Evolutionary conservation across 306 rosid species (phyloP).

Genomic region (Arachis hypogaea): DNA sequence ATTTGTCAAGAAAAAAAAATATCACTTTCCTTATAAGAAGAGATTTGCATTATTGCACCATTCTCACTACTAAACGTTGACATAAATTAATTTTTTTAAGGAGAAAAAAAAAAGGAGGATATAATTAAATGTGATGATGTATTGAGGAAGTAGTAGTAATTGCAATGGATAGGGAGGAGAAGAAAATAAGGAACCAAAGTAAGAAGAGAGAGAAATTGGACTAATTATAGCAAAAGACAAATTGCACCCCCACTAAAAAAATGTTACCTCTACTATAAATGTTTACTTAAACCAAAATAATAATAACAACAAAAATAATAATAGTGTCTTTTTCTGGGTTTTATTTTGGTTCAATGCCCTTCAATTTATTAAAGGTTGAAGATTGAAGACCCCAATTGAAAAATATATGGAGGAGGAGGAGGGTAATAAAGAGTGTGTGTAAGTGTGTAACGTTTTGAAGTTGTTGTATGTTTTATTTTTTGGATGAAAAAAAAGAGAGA

Average conservation of each 20-base stretch:
- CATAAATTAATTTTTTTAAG: background rate
- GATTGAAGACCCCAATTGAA: background rate
- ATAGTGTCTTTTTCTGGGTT: background rate
- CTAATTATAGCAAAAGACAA: background rate
- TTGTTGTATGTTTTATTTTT: background rate
- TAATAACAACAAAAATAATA: too few species aligned
- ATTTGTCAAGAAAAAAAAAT: background rate
- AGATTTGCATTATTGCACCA: conserved; percentile 30
- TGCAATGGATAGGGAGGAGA: background rate
- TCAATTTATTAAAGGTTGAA: conserved; percentile 22
- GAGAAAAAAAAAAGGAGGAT: background rate
- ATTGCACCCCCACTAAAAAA: conserved; percentile 12
- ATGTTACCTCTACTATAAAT: too few species aligned
- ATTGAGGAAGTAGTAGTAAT: background rate
- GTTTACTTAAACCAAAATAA: too few species aligned
- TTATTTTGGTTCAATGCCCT: conserved; percentile 6
- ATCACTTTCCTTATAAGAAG: conserved; percentile 19
- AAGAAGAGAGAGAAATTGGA: background rate
- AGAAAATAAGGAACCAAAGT: background rate
- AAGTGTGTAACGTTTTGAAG: conserved; percentile 22
- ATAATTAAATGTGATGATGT: background rate
- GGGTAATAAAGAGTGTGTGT: background rate
- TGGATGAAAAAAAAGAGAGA: background rate
- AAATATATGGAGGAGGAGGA: background rate
- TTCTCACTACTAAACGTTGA: background rate